Conservation (phyloP, 257 asterid genomes). For the Plantago ovata region DNA sequence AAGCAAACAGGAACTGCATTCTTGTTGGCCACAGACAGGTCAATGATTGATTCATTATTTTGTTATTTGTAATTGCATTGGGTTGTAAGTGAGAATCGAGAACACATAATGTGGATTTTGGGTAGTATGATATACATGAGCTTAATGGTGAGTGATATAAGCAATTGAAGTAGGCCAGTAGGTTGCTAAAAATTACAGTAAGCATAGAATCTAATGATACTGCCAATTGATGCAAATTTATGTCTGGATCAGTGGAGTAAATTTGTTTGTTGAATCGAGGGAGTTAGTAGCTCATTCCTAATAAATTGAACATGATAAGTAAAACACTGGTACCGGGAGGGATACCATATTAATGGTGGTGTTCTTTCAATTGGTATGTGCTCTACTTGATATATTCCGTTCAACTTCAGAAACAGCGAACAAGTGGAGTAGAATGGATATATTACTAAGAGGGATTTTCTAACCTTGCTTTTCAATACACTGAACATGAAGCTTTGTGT, state of each 20-base stretch:
- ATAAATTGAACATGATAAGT: conserved; percentile 8
- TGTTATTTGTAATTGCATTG: background rate
- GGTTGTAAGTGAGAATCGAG: background rate
- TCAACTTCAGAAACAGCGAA: background rate
- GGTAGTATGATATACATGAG: too few species aligned
- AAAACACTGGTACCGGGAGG: conserved; percentile 2
- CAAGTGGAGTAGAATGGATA: background rate
- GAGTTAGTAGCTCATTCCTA: background rate
- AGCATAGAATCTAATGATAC: too few species aligned
- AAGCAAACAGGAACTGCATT: conserved; percentile 69
- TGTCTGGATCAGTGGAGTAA: too few species aligned
- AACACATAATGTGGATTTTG: background rate
- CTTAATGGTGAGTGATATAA: too few species aligned
- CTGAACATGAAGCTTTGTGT: background rate
- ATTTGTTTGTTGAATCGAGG: too few species aligned
- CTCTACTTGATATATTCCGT: conserved; percentile 5
- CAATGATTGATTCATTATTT: conserved; percentile 1
- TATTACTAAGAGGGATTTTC: background rate
- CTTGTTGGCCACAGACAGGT: conserved; percentile 99
- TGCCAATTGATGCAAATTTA: too few species aligned
- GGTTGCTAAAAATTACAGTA: too few species aligned
- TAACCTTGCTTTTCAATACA: conserved; percentile 7
- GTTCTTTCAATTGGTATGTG: conserved; percentile 1
- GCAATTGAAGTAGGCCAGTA: too few species aligned
- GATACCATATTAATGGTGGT: conserved; percentile 4